Conservation (phyloP, 73 alveolate species). For the Stentor roeselii region DNA sequence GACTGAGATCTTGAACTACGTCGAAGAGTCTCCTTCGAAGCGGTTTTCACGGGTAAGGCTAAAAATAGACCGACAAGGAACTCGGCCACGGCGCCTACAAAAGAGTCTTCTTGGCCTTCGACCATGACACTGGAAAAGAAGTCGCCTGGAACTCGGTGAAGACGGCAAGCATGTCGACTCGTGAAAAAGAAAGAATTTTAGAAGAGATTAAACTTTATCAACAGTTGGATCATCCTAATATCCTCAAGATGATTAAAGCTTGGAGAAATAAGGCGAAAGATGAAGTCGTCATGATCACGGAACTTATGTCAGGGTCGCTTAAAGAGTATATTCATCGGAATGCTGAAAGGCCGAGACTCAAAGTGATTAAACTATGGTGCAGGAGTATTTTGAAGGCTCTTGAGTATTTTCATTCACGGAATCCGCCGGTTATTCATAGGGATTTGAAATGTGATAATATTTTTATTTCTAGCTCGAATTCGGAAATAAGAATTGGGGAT, state of each 20-base stretch:
- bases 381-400: constrained; percentile 87
- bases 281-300: constrained; percentile 94
- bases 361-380: constrained; percentile 88
- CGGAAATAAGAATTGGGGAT: constrained; percentile 97
- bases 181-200: not conserved
- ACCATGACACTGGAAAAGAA: constrained; percentile 25
- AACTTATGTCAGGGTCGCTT: constrained; percentile 91
- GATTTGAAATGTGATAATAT: constrained; percentile 96
- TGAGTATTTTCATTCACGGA: constrained; percentile 77
- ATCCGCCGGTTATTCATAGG: constrained; percentile 80
- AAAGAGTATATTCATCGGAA: constrained; percentile 66
- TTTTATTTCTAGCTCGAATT: constrained; percentile 86
- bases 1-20: not conserved
- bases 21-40: constrained; percentile 20
- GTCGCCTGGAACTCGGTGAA: constrained; percentile 27
- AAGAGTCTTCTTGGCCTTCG: constrained; percentile 15
- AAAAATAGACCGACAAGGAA: constrained; percentile 25
- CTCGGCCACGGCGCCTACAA: constrained; percentile 12
- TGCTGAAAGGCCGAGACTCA: constrained; percentile 78
- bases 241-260: constrained; percentile 86
- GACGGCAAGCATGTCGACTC: not conserved
- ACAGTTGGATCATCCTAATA: constrained; percentile 86
- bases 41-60: constrained; percentile 9
- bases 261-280: constrained; percentile 86
- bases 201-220: constrained; percentile 1